These are phyloP conservation scores for Ganoderma meredithae DNA, from an alignment of 1,284 basidiomycete genomes.

Conservation along the genomic window DNA sequence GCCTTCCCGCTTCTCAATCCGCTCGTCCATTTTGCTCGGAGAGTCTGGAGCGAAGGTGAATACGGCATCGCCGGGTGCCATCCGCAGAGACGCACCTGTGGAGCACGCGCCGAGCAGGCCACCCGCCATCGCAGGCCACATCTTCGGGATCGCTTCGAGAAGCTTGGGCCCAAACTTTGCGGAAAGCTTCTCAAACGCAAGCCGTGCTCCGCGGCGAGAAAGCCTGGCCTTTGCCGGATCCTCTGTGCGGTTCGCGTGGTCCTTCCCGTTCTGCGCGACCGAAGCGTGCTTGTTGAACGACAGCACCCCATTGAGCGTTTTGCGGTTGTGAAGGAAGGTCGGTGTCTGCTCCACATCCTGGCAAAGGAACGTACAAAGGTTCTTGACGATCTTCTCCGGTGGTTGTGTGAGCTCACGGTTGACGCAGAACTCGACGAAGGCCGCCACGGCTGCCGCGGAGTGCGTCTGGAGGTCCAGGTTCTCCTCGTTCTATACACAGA, in stretches of 20 bases:
- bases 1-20: constrained; percentile 77
- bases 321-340: constrained; percentile 78
- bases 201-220: constrained; percentile 84
- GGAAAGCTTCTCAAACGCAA: constrained; percentile 86
- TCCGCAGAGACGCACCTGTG: constrained; percentile 53
- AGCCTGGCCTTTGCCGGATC: constrained; percentile 63
- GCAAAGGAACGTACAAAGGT: constrained; percentile 96
- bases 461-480: constrained; percentile 91
- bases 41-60: constrained; percentile 48
- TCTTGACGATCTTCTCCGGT: constrained; percentile 96
- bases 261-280: constrained; percentile 50
- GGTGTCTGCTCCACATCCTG: constrained; percentile 91
- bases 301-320: constrained; percentile 76
- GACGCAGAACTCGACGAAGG: constrained; percentile 89
- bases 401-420: constrained; percentile 66
- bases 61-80: neutral
- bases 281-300: constrained; percentile 61
- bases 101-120: constrained; percentile 77
- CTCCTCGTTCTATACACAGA: constrained; percentile 76
- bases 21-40: constrained; percentile 61
- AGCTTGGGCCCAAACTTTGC: constrained; percentile 78
- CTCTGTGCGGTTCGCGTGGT: constrained; percentile 48
- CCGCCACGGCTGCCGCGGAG: constrained; percentile 87
- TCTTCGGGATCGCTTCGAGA: constrained; percentile 83
- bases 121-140: constrained; percentile 94